Conservation (phyloP, 805 yeast species). For the Lipomyces kockii region DNA sequence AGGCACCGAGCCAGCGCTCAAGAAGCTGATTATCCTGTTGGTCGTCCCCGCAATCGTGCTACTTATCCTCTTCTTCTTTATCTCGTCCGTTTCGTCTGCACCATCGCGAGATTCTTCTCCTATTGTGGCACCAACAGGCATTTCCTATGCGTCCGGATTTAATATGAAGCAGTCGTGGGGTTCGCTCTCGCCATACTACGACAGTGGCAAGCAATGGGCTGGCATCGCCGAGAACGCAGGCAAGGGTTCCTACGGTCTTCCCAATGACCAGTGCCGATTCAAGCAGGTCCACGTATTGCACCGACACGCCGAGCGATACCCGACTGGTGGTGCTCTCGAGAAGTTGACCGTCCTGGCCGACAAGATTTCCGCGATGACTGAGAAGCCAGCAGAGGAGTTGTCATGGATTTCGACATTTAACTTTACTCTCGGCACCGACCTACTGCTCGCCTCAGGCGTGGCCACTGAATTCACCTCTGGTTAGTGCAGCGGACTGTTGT, state of each 20-base stretch:
- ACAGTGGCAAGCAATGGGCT: conserved; percentile 44
- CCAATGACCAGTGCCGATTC: conserved; percentile 52
- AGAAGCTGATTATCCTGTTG: conserved; percentile 33
- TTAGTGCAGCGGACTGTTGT: neutral
- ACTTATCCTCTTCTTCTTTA: conserved; percentile 36
- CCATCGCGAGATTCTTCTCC: conserved; percentile 40
- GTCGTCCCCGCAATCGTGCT: conserved; percentile 38
- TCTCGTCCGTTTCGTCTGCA: conserved; percentile 28
- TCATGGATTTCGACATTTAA: conserved; percentile 47
- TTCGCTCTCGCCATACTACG: conserved; percentile 49
- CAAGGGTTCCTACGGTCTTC: conserved; percentile 41
- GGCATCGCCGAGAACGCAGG: conserved; percentile 43
- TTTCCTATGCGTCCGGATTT: conserved; percentile 44
- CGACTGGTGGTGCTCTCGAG: conserved; percentile 52
- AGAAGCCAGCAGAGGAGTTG: conserved; percentile 39
- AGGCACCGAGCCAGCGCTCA: conserved; percentile 37
- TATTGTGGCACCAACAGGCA: conserved; percentile 49
- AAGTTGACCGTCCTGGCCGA: conserved; percentile 49
- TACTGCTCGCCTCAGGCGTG: conserved; percentile 47
- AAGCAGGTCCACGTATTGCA: conserved; percentile 72
- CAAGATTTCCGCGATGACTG: conserved; percentile 42
- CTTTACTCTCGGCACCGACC: conserved; percentile 44
- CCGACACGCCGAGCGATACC: conserved; percentile 82
- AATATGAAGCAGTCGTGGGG: conserved; percentile 51
- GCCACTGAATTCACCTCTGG: conserved; percentile 47